Evolutionary conservation across 1,284 basidiomycete species (phyloP), one percentile per base, ranked within the genome.

Genomic region (Melanopsichium pennsylvanicum): DNA sequence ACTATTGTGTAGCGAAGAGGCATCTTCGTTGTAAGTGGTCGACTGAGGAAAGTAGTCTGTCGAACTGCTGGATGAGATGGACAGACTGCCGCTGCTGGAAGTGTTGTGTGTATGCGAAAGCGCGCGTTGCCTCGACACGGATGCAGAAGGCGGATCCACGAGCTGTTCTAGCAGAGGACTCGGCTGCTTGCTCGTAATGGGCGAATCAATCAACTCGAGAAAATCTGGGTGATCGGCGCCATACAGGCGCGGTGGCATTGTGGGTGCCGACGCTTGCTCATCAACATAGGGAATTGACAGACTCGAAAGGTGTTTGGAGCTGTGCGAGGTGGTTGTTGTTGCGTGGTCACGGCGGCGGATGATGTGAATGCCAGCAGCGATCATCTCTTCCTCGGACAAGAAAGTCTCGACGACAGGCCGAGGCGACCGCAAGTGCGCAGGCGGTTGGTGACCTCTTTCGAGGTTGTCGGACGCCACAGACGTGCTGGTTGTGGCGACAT

Each of bases 141-240:
- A 45, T 5, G 59, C 27, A 22, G 25, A 10, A 6, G 51, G 43
- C 5, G 41, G 38, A 39, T 43, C 39, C 15, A 33, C 12, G 32
- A 52, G 52, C 41, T 57, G 63, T 4, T 52, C 52, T 10, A 68
- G 39, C 19, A 44, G 23, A 10, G 49, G 63, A 37, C 44, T 57
- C 4, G 39, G 26, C 19, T 52, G 48, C n/a, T 57, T 57, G 41
- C 52, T 57, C 15, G 35, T 40, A 23, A 52, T 27, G 18, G 58
- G 59, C 10, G 55, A 62, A 13, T 59, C 54, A 43, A 71, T 67
- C 25, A 55, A 22, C 29, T 71, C 64, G n/a, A 71, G 39, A 21
- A 71, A 68, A 33, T 68, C 64, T 4, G 68, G 63, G 16, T 68
- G 51, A 12, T 68, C 63, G 3, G 68, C 49, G 5, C 63, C 68